Conservation (phyloP, 208 protist genomes). For the Leishmania arabica region DNA sequence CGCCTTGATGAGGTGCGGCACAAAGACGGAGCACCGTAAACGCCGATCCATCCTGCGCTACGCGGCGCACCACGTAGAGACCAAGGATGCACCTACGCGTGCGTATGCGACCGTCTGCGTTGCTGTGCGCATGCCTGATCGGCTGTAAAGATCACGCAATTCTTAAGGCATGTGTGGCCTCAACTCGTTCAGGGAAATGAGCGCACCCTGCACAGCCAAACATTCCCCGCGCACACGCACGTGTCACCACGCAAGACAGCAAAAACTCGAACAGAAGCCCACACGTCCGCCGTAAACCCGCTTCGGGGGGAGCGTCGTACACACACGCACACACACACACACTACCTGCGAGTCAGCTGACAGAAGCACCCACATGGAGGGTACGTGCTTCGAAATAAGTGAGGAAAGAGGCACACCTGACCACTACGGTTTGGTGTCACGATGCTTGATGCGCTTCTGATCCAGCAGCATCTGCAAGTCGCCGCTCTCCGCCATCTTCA, state of each 20-base stretch:
- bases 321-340: not conserved
- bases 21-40: not conserved
- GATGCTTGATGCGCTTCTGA: constrained; percentile 78
- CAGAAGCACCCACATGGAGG: not conserved
- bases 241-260: not conserved
- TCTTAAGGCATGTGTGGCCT: not conserved
- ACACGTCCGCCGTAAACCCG: constrained; percentile 8
- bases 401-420: not conserved
- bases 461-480: constrained; percentile 88
- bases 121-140: not conserved
- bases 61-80: not conserved
- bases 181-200: not conserved
- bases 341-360: not conserved
- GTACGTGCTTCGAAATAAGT: not conserved
- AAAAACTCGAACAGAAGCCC: constrained; percentile 14
- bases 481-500: constrained; percentile 89
- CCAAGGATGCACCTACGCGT: not conserved
- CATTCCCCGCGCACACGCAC: not conserved
- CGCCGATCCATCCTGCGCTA: not conserved
- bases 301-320: not conserved
- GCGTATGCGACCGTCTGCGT: not conserved
- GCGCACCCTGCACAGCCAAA: not conserved
- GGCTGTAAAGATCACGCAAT: not conserved
- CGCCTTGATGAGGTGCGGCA: not conserved
- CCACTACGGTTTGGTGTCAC: constrained; percentile 35